These are phyloP conservation scores for Thermothelomyces thermophilus DNA, from an alignment of 2,329 filamentous ascomycete genomes.

Conservation along the genomic window DNA sequence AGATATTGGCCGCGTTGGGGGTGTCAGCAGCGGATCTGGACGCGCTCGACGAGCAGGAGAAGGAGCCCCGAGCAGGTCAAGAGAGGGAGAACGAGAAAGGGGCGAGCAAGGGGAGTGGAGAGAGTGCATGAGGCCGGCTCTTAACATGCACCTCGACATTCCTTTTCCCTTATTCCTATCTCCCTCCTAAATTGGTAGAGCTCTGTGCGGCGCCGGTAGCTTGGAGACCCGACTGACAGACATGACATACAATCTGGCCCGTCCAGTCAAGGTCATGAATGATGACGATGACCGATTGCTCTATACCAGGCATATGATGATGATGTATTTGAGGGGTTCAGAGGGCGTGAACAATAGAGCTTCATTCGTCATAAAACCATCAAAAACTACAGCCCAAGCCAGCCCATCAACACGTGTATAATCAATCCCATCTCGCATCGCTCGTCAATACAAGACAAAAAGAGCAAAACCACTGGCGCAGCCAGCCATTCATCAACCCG, in stretches of 20 bases:
- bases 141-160: no score
- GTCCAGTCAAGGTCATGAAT: not conserved
- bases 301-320: no score
- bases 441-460: not conserved
- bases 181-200: not conserved
- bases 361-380: constrained; percentile 3
- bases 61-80: not conserved
- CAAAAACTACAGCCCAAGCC: not conserved
- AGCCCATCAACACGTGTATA: not conserved
- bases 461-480: not conserved
- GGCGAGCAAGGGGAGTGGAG: not conserved
- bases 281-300: no score
- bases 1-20: constrained; percentile 45
- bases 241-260: no score
- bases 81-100: not conserved
- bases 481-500: not conserved
- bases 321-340: no score
- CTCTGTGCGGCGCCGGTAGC: no score
- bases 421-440: not conserved
- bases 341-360: not conserved
- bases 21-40: constrained; percentile 13
- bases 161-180: not conserved
- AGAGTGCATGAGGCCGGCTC: not conserved
- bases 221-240: no score
- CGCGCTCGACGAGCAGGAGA: constrained; percentile 1